Base-by-base conservation (phyloP, 2,329 filamentous ascomycete genomes). In the Hypoxylon sp. region DNA sequence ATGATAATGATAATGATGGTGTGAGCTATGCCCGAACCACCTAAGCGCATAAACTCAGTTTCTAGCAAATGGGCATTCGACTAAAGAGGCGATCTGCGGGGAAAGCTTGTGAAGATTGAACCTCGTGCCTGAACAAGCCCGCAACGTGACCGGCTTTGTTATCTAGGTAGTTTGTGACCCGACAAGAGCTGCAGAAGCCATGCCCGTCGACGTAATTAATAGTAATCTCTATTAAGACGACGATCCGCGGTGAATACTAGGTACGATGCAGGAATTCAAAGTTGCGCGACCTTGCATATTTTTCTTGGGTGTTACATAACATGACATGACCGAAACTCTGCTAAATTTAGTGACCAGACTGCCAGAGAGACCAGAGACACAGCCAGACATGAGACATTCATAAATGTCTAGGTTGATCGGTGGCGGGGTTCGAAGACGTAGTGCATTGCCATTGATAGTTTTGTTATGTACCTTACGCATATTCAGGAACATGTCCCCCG, bases 341-440 rank as follows among this genome's bases (percentile, higher is more conserved):
- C 54, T 57, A 57, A 50, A 47, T 54, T 51, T 57, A 57, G 54
- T n/a, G n/a, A n/a, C n/a, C n/a, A n/a, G n/a, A n/a, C n/a, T n/a
- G n/a, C n/a, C n/a, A n/a, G n/a, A n/a, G n/a, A n/a, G n/a, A n/a
- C n/a, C n/a, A n/a, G 44, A 49, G 19, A 27, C 15, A 31, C 6
- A 16, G 7, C 23, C 19, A 27, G n/a, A 3, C 8, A 45, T 31
- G n/a, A 45, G 30, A 45, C n/a, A n/a, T n/a, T n/a, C n/a, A n/a
- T 32, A 26, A 26, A 21, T 32, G 21, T 15, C 31, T 38, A 26
- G 20, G 44, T 13, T 21, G 45, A 52, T 45, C 48, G 23, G 50
- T 36, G 45, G 54, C 49, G 53, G 54, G 49, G 49, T 26, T 43
- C n/a, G n/a, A n/a, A n/a, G n/a, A n/a, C n/a, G n/a, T n/a, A n/a